Conservation (phyloP, 176 grass and related monocot genomes). For the Alopecurus myosuroides region DNA sequence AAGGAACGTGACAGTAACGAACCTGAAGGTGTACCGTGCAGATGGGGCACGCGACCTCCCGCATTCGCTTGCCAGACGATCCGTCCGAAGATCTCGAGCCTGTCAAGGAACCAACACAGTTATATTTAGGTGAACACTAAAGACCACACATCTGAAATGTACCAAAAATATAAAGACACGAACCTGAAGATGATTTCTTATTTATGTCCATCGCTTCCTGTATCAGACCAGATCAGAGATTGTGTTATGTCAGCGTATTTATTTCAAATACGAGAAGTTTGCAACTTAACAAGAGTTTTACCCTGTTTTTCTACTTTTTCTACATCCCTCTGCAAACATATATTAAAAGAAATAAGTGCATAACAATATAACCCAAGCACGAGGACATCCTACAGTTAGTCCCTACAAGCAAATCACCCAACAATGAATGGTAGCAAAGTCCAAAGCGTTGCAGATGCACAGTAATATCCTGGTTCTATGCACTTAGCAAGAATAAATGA, state of each 20-base stretch:
- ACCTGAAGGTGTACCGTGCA: slow-evolving; percentile 98
- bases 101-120: slow-evolving; percentile 19
- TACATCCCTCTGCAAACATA: background rate
- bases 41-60: slow-evolving; percentile 87
- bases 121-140: background rate
- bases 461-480: background rate
- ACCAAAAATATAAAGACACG: background rate
- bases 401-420: background rate
- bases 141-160: background rate
- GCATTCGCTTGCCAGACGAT: slow-evolving; percentile 76
- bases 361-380: background rate
- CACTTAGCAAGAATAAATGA: background rate
- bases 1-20: background rate
- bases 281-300: background rate
- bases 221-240: slow-evolving; percentile 22
- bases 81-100: slow-evolving; percentile 46
- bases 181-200: slow-evolving; percentile 81
- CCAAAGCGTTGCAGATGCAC: background rate
- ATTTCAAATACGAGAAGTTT: background rate
- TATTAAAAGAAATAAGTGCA: background rate
- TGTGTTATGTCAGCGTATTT: background rate
- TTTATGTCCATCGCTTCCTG: slow-evolving; percentile 99
- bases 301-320: too few relatives aligned
- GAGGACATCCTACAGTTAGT: background rate
- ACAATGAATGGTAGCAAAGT: background rate